Conservation (phyloP, 164 flowering plant genomes). For the Magnolia kwangsiensis region DNA sequence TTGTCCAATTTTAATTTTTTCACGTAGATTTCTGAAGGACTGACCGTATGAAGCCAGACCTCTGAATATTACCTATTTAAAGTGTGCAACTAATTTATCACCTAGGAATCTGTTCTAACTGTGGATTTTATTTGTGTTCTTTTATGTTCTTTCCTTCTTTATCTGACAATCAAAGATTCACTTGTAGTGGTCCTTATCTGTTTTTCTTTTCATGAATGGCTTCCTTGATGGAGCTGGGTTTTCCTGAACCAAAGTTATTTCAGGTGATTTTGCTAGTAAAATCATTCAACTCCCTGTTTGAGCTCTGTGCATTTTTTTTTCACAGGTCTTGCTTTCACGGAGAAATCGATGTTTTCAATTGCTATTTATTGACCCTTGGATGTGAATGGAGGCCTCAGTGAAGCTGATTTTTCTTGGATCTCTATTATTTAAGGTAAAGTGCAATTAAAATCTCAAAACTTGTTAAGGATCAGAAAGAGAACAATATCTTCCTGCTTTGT, state of each 20-base stretch:
- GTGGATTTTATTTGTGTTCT: background rate
- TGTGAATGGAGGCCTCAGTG: background rate
- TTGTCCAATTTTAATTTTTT: background rate
- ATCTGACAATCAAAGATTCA: background rate
- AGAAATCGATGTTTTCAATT: background rate
- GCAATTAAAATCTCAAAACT: background rate
- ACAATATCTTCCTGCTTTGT: background rate
- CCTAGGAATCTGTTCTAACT: background rate
- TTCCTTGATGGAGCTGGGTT: background rate
- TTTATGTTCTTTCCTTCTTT: background rate
- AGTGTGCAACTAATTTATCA: background rate
- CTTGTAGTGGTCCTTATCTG: background rate
- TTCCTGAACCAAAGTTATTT: background rate
- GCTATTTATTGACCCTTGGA: background rate
- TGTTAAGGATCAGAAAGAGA: background rate
- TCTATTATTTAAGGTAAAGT: conserved; percentile 1
- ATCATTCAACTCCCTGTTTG: background rate
- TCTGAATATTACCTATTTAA: background rate
- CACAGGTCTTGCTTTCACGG: background rate
- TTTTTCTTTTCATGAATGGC: background rate
- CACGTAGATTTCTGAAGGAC: background rate
- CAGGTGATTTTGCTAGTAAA: background rate
- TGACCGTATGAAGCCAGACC: background rate
- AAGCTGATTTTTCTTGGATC: background rate
- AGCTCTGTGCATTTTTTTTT: background rate